Evolutionary conservation across 495 filamentous ascomycete genomes (phyloP), one percentile per base, ranked within the genome.

Genomic region (Acidiella bohemica): DNA sequence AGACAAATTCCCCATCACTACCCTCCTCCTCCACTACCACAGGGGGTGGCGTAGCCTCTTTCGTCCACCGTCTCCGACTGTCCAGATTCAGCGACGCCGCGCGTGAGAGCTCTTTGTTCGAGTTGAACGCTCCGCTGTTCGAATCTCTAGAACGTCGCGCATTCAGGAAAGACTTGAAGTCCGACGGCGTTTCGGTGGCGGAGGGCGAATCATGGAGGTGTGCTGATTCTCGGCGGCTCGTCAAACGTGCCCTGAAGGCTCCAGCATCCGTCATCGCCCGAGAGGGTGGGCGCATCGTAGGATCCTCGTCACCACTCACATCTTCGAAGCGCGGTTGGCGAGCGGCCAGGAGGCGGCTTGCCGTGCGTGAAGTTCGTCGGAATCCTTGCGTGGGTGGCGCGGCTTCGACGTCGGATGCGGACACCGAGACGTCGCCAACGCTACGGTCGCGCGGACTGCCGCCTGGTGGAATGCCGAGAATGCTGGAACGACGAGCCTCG

Each of bases 401-500:
- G 4, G 49, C 41, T 9, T 45, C 43, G 42, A 19, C 19, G 12
- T 46, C 42, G 0, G 39, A 37, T 23, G 38, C 47, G 14, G 39
- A 41, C 2, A 24, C 36, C 18, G 39, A 42, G 28, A 26, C 28
- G 17, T 46, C 44, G 7, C 30, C 33, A 22, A 23, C 19, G 32
- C 17, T 47, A 25, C 31, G 47, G 53, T 59, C 57, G 26, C 26
- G 16, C 5, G 62, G 58, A 36, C 59, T 54, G 22, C 61, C 66
- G 27, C 12, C n/a, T 10, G 29, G 5, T 24, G 24, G 35, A 10
- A 63, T 47, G 35, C 66, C 66, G 13, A 78, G 62, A 33, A 81
- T 55, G 32, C 73, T 84, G 33, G 65, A 66, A 36, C 85, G 69
- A 47, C 77, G 75, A 34, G 81, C 78, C 56, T 88, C 83, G 23